Base-by-base conservation (phyloP, 2,329 filamentous ascomycete genomes). In the Trematosphaeria pertusa region DNA sequence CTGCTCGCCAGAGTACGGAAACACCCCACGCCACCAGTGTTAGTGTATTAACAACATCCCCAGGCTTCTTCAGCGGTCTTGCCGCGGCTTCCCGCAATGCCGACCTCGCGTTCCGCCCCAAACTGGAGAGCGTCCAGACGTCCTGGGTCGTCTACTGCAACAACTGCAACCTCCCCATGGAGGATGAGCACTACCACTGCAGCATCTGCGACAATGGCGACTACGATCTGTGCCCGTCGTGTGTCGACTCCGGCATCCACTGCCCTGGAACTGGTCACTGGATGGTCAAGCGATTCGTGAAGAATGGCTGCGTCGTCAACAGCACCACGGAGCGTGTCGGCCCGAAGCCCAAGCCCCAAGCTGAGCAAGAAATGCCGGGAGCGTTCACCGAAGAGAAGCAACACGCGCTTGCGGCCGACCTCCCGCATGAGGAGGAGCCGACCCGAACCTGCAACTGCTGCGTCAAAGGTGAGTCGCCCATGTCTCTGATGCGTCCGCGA, bases 121-220 rank as follows among this genome's bases (percentile, higher is more conserved):
- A 75, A 54, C 66, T 70, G 43, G 59, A 61, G n/a, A 36, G 56
- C 24, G 50, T 62, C n/a, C 65, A 68, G 46, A 75, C 81, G 36
- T 55, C 64, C 6, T 96, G 92, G 73, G 88, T 89, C 10, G 91
- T 99, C 34, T 96, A 89, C 78, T 99, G 94, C 83, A 97, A 99
- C 76, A 82, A 84, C 69, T 99, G 94, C 73, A 87, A 91, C 58
- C 79, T 78, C 51, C 83, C 86, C 32, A 91, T 97, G 63, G 83
- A 87, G 20, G 86, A 91, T 60, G 83, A 85, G 40, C 93, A 99
- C 74, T 99, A 89, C 73, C 94, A 99, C 75, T 99, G 95, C 79
- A 89, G 89, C 57, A 89, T 88, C 47, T 99, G 94, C 69, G 91
- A 97, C 56, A 84, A 88, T 46, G 94, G 93, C 31, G 94, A 99